These are phyloP conservation scores for Myxozyma lipomycoides DNA, from an alignment of 805 yeast genomes.

Conservation along the genomic window DNA sequence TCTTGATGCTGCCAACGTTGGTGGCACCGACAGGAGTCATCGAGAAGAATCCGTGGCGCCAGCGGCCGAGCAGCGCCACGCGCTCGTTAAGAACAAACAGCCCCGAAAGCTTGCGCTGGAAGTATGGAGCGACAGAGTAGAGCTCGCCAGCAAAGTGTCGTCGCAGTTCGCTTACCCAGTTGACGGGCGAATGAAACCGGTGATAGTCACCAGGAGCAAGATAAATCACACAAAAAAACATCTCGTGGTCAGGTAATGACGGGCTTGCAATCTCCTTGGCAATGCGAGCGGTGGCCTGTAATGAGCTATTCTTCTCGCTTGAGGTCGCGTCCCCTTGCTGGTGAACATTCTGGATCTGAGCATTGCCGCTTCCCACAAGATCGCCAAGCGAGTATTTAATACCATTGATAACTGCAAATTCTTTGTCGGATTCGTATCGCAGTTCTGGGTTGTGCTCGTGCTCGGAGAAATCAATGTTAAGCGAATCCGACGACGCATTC, in stretches of 20 bases:
- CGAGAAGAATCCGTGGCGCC: conserved; percentile 95
- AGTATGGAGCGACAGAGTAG: conserved; percentile 93
- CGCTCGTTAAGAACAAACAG: conserved; percentile 90
- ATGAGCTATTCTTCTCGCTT: conserved; percentile 23
- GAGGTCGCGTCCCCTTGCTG: conserved; percentile 63
- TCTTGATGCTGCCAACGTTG: conserved; percentile 90
- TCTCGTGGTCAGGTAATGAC: conserved; percentile 26
- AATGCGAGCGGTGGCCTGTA: conserved; percentile 11
- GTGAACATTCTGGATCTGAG: conserved; percentile 38
- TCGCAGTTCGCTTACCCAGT: conserved; percentile 91
- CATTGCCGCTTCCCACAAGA: conserved; percentile 56
- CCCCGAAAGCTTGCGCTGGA: conserved; percentile 81
- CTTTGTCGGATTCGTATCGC: conserved; percentile 53
- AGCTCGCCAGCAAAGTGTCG: conserved; percentile 95
- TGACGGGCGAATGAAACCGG: conserved; percentile 90
- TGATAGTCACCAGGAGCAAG: conserved; percentile 98
- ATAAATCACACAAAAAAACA: conserved; percentile 87
- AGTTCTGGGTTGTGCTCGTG: conserved; percentile 30
- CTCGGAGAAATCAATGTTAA: conserved; percentile 44
- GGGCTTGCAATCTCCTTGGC: conserved; percentile 23
- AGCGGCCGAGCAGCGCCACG: conserved; percentile 88
- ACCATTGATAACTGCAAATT: conserved; percentile 75
- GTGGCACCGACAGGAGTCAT: conserved; percentile 99
- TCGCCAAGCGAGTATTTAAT: conserved; percentile 68
- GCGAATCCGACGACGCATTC: conserved; percentile 27